Evolutionary conservation across 495 filamentous ascomycete genomes (phyloP).

Genomic region (Hapsidospora chrysogenum): DNA sequence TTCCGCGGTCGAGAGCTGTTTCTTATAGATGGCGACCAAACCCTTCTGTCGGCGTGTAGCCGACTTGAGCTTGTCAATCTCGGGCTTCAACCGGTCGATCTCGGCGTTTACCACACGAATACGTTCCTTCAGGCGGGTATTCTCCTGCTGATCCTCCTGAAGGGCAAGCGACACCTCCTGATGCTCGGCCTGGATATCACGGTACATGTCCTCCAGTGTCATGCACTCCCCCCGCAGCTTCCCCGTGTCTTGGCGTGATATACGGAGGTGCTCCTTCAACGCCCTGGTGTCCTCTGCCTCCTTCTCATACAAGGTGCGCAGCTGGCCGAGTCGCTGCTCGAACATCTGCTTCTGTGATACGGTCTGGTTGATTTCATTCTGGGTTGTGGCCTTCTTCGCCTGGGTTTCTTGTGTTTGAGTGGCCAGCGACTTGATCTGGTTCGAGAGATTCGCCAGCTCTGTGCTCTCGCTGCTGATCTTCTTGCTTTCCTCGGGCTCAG

Average conservation of each 20-base stretch:
- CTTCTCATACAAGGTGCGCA: constrained; percentile 77
- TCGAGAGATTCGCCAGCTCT: constrained; percentile 91
- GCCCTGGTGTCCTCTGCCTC: constrained; percentile 74
- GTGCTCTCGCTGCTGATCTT: constrained; percentile 75
- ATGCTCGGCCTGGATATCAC: constrained; percentile 76
- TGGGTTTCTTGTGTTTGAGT: constrained; percentile 91
- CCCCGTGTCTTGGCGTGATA: constrained; percentile 60
- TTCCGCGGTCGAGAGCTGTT: constrained; percentile 82
- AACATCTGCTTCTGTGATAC: constrained; percentile 81
- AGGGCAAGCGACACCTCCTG: constrained; percentile 56
- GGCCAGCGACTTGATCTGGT: constrained; percentile 75
- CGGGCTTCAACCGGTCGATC: constrained; percentile 65
- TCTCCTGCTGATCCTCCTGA: constrained; percentile 79
- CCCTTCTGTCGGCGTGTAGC: constrained; percentile 91
- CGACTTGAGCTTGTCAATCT: constrained; percentile 76
- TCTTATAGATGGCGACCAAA: constrained; percentile 91
- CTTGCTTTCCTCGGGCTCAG: constrained; percentile 77
- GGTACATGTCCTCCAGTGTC: constrained; percentile 61
- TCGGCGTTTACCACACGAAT: constrained; percentile 70
- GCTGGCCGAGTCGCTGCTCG: constrained; percentile 67
- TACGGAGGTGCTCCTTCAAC: constrained; percentile 64
- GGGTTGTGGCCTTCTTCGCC: constrained; percentile 54
- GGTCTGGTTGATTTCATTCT: constrained; percentile 62
- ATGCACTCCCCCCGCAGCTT: constrained; percentile 70
- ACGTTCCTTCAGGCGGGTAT: constrained; percentile 66